Conservation (phyloP, 1,284 basidiomycete species). For the Ceratobasidium sp. region DNA sequence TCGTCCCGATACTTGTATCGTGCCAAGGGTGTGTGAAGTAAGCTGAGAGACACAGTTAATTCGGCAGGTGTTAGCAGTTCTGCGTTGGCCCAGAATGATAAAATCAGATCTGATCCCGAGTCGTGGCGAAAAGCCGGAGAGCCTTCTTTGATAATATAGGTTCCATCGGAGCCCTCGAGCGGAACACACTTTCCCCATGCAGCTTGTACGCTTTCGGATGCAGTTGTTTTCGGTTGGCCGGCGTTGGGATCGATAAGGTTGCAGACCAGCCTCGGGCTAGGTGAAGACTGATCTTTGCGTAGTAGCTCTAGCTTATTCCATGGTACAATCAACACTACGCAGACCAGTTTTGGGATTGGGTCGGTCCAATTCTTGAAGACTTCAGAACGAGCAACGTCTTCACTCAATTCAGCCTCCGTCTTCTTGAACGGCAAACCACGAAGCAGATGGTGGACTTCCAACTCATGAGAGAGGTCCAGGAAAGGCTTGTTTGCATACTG, state of each 20-base stretch:
- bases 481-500: not conserved
- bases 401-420: not conserved
- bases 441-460: conserved; percentile 11
- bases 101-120: conserved; percentile 13
- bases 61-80: not conserved
- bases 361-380: conserved; percentile 12
- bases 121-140: conserved; percentile 3
- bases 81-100: conserved; percentile 27
- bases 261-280: conserved; percentile 24
- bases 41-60: conserved; percentile 11
- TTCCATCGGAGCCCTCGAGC: conserved; percentile 7
- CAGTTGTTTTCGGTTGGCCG: not conserved
- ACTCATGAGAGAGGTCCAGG: not conserved
- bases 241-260: conserved; percentile 3
- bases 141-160: conserved; percentile 17
- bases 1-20: not conserved
- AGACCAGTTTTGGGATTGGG: conserved; percentile 15
- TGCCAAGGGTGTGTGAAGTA: not conserved
- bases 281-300: conserved; percentile 5
- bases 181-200: conserved; percentile 33
- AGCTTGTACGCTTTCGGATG: not conserved
- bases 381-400: not conserved
- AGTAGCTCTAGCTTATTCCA: conserved; percentile 3
- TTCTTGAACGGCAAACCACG: not conserved
- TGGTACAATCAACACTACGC: conserved; percentile 28